Conservation (phyloP, 2,329 filamentous ascomycete genomes). For the Lasiodiplodia gonubiensis region DNA sequence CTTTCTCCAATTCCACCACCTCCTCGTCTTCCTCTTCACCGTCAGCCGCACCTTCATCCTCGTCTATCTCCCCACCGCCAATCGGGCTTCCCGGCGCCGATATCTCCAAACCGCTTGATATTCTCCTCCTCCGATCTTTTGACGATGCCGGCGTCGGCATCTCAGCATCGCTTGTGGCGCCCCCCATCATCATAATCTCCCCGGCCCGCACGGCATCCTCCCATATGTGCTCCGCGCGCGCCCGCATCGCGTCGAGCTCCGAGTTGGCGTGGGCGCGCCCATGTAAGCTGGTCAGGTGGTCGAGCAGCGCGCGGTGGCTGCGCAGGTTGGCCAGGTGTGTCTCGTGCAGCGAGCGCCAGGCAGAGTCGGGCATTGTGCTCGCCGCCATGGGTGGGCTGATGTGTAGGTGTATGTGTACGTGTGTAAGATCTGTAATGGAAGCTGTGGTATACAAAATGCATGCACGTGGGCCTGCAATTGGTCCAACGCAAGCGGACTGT, state of each 20-base stretch:
- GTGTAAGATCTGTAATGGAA: neutral
- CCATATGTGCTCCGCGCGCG: slow-evolving; percentile 20
- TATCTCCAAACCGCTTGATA: neutral
- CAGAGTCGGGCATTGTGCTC: neutral
- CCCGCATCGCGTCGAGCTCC: slow-evolving; percentile 19
- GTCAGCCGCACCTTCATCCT: neutral
- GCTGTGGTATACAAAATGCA: neutral
- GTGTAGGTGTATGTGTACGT: neutral
- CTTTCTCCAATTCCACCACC: neutral
- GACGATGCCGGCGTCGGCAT: neutral
- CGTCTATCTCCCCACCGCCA: neutral
- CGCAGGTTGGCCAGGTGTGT: slow-evolving; percentile 23
- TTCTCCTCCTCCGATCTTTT: neutral
- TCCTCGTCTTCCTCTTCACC: neutral
- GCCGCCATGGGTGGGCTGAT: neutral
- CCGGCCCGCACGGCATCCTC: slow-evolving; percentile 17
- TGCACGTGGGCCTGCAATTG: neutral
- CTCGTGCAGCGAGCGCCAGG: slow-evolving; percentile 13
- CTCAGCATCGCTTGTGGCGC: neutral
- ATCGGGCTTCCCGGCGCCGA: neutral
- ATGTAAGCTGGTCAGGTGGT: slow-evolving; percentile 9
- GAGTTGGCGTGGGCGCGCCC: neutral
- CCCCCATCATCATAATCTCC: slow-evolving; percentile 6
- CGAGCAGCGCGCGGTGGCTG: slow-evolving; percentile 23
- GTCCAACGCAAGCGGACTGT: neutral